Evolutionary conservation across 2,329 filamentous ascomycete species (phyloP), one percentile per base, ranked within the genome.

Genomic region (Colletotrichum orbiculare): DNA sequence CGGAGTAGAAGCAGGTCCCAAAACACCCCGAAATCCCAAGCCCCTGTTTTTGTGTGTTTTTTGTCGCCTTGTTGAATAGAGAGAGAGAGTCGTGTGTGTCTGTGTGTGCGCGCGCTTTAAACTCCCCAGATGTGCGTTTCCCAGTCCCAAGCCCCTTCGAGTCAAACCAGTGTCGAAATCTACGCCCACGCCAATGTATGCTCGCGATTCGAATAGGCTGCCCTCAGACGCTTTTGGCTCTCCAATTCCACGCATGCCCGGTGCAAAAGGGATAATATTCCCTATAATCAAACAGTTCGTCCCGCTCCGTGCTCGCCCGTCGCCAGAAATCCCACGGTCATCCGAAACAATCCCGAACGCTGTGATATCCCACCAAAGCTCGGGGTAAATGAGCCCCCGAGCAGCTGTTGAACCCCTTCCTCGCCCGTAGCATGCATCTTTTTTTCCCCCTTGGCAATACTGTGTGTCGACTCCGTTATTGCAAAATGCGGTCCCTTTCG

Each of bases 141-240:
- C 63, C 41, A 63, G 47, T 62, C 60, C 60, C 60, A 59, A 64
- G 48, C 64, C 43, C 48, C 34, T 64, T 59, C 53, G 64, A 66
- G 59, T 64, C 55, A 64, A 64, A 50, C 60, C 64, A 64, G 60
- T 64, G 48, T 64, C 43, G 60, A 54, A 59, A 64, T 50, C 48
- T 50, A 60, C 64, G 64, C 64, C 60, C 59, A 66, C 64, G 64
- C 64, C 60, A 15, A 64, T 64, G 60, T 64, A 65, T 66, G 64
- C 64, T 66, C 54, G 54, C 60, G 49, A 58, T 50, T 66, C 54
- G 64, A 64, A 64, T 66, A 49, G 54, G 60, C 46, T 54, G 41
- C 60, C 64, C 48, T 64, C 53, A 60, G 60, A 59, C 60, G 60
- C 60, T 66, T 66, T 66, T 60, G 60, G 64, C 59, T 59, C 54